Conservation (phyloP, 768 basidiomycete genomes). For the Lactarius pseudohatsudake region DNA sequence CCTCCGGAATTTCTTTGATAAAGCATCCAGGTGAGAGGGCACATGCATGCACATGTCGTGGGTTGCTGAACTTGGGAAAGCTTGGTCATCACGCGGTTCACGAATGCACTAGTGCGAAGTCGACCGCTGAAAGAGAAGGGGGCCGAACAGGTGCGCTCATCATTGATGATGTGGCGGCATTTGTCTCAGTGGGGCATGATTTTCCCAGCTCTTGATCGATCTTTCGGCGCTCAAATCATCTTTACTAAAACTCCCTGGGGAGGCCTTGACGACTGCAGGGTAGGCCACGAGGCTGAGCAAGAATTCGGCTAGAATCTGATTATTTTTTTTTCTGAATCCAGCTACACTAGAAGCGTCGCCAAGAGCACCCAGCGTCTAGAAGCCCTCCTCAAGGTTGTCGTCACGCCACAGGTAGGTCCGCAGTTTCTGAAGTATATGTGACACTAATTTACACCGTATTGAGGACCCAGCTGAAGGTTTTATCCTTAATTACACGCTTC, state of each 20-base stretch:
- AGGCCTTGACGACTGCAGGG: conserved; percentile 55
- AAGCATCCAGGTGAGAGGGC: conserved; percentile 73
- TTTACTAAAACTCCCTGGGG: conserved; percentile 81
- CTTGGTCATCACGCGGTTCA: conserved; percentile 82
- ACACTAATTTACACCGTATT: conserved; percentile 11
- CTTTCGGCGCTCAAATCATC: conserved; percentile 83
- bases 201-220: conserved; percentile 77
- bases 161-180: conserved; percentile 7
- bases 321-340: conserved; percentile 35
- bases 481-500: conserved; percentile 90
- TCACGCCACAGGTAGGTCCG: conserved; percentile 89
- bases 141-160: conserved; percentile 86
- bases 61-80: conserved; percentile 40
- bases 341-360: conserved; percentile 79
- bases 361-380: conserved; percentile 84
- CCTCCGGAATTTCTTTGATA: conserved; percentile 88
- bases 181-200: conserved; percentile 22
- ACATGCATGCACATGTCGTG: neutral
- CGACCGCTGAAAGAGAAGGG: conserved; percentile 90
- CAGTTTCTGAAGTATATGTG: conserved; percentile 21
- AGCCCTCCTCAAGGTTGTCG: conserved; percentile 91
- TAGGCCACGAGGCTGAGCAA: conserved; percentile 34
- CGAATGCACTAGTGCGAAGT: conserved; percentile 84
- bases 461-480: conserved; percentile 93
- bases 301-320: conserved; percentile 4